Base-by-base conservation (phyloP, 306 rosid genomes). In the Rosa multiflora region DNA sequence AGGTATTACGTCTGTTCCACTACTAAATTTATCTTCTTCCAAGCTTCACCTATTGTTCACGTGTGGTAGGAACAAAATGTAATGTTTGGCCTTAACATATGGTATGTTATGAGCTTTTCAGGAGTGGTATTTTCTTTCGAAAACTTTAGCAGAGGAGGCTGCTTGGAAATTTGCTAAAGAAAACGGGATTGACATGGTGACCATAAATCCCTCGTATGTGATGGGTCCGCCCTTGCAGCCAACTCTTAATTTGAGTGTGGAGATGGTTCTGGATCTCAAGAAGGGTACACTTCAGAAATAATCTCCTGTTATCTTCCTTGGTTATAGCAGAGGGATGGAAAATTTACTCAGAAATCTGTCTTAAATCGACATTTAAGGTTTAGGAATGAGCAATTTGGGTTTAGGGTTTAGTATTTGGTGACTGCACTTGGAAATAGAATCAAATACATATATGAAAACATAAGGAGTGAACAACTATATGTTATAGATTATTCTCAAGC, bases 121-220 rank as follows among this genome's bases (percentile, higher is more conserved):
- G 87, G 11, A 6, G 6, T 81, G 82, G 85, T 81, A 77, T 49
- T 0, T 42, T 17, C 73, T 80, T 40, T 62, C 85, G 11, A 85
- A 85, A 49, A 82, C 78, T 5, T 63, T 85, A 43, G 85, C 88
- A 15, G 85, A 85, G 76, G 79, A 85, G 21, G 85, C 83, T 49
- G 85, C 88, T 35, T 78, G 81, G 85, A 81, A 55, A 43, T 85
- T 85, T 21, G 81, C 81, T 4, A 47, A 85, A 46, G 82, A 66
- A 17, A 78, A 82, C 23, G 78, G 75, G 3, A 81, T 85, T 35
- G 79, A 85, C 62, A 10, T 81, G 58, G 80, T 23, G 26, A 23
- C 26, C 26, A 23, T 23, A 23, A 23, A 23, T 23, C 26, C 26
- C 26, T 23, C 26, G 26, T 23, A 23, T 23, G 26, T 23, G 0